phyloP scores from a whole-genome alignment of 2,329 filamentous ascomycete genomes.

The Sordariomycetes sp. region DNA sequence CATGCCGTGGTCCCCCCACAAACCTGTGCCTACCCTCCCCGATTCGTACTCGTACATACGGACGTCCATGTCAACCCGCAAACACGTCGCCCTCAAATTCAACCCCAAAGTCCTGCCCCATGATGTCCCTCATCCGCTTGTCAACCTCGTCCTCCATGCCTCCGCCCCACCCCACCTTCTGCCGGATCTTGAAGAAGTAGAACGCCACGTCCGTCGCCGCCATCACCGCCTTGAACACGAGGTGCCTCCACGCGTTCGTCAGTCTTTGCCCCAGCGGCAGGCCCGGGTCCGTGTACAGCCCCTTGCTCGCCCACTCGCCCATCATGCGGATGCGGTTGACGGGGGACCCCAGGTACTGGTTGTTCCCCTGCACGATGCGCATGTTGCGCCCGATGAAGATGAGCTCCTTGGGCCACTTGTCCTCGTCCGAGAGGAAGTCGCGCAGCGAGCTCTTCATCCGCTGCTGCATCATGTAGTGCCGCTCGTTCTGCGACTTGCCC shows the following conservation, averaged over 20 bases:
- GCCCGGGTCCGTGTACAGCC: slow-evolving; percentile 65
- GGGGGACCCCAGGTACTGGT: slow-evolving; percentile 79
- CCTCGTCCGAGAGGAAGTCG: slow-evolving; percentile 70
- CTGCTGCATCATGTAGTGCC: slow-evolving; percentile 83
- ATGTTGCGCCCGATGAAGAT: slow-evolving; percentile 88
- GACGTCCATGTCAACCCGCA: slow-evolving; percentile 49
- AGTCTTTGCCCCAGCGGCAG: slow-evolving; percentile 52
- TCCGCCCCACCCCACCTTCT: slow-evolving; percentile 63
- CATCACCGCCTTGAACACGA: slow-evolving; percentile 73
- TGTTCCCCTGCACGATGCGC: slow-evolving; percentile 87
- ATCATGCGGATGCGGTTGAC: slow-evolving; percentile 94
- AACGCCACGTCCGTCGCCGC: slow-evolving; percentile 71
- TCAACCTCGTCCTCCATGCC: slow-evolving; percentile 96
- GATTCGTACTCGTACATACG: not conserved
- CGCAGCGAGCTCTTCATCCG: slow-evolving; percentile 60
- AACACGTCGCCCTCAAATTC: slow-evolving; percentile 85
- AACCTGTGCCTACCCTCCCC: no score
- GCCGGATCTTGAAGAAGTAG: slow-evolving; percentile 67
- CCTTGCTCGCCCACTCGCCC: slow-evolving; percentile 77
- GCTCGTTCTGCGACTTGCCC: slow-evolving; percentile 50
- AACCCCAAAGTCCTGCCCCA: slow-evolving; percentile 65
- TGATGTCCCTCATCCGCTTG: slow-evolving; percentile 69
- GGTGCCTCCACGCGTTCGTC: slow-evolving; percentile 61
- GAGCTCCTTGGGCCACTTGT: slow-evolving; percentile 81
- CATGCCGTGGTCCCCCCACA: not conserved